Evolutionary conservation across 345 rosid genomes (phyloP), one percentile per base, ranked within the genome.

Genomic region (Brassica incana): DNA sequence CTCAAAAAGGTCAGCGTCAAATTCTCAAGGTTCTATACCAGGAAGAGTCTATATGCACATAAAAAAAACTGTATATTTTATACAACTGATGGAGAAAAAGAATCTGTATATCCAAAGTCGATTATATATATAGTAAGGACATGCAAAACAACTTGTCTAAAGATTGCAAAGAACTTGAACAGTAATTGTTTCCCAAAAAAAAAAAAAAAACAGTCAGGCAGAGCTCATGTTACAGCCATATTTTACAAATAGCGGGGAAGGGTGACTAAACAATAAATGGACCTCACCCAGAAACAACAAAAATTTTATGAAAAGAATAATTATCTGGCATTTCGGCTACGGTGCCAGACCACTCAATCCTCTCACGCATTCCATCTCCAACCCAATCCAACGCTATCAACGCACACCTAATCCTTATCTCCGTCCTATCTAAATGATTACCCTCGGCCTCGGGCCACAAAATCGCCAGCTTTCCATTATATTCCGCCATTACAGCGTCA

Each of bases 391-490:
- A 86, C 66, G 61, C 79, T 35, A 92, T 89, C 78, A 88, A 86
- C n/a, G 90, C 90, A 40, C 97, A 88, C 86, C 86, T 85, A 27
- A 90, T 71, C 79, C 86, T 89, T 8, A 5, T 60, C 65, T 58
- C 4, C 10, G 12, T 7, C 81, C 75, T 75, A 25, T 60, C 79
- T 68, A 25, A 0, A 60, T n/a, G 15, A 60, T 4, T 27, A 9
- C 11, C 10, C 30, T 56, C 65, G 32, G 32, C 32, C 38, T 5
- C 43, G 63, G 88, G 93, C 95, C 94, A 89, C 66, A 87, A 84
- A 77, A 92, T 89, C 75, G 79, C 76, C 83, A 90, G 72, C 58
- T 89, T 90, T 50, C 94, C 97, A 1, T 92, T 89, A 18, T 86
- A 76, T 81, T 87, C 81, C 2, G 81, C 85, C 92, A 88, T 87